phyloP scores from a whole-genome alignment of 805 yeast species.

The Candida ovalis region DNA sequence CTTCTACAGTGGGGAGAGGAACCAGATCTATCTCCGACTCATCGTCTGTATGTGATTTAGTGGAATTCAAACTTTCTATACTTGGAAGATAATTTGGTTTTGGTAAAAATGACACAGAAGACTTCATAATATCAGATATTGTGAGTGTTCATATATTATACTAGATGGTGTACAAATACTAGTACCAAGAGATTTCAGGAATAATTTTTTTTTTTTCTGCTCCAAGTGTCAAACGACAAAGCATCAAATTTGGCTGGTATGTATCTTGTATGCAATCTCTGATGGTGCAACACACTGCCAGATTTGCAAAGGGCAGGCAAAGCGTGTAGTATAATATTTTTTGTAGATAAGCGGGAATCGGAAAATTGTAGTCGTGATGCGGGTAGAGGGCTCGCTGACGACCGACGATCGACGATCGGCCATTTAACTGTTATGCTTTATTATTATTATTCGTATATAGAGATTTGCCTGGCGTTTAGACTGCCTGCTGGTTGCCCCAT shows the following conservation, averaged over 20 bases:
- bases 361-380: neutral
- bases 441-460: too few relatives aligned
- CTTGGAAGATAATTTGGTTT: constrained; percentile 11
- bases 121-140: neutral
- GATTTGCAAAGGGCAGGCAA: neutral
- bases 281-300: neutral
- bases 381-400: too few relatives aligned
- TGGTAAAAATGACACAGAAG: constrained; percentile 5
- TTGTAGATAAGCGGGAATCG: neutral
- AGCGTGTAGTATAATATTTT: too few relatives aligned
- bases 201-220: too few relatives aligned
- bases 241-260: neutral
- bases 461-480: too few relatives aligned
- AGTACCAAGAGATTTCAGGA: neutral
- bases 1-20: neutral
- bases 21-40: neutral
- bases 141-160: neutral
- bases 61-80: constrained; percentile 8
- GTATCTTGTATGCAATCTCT: too few relatives aligned
- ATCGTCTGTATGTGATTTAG: neutral
- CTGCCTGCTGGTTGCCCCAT: neutral
- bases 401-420: too few relatives aligned
- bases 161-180: neutral
- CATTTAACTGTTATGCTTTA: too few relatives aligned
- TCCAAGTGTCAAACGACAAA: neutral